Evolutionary conservation across 345 rosid genomes (phyloP).

Genomic region (Gossypium herbaceum): DNA sequence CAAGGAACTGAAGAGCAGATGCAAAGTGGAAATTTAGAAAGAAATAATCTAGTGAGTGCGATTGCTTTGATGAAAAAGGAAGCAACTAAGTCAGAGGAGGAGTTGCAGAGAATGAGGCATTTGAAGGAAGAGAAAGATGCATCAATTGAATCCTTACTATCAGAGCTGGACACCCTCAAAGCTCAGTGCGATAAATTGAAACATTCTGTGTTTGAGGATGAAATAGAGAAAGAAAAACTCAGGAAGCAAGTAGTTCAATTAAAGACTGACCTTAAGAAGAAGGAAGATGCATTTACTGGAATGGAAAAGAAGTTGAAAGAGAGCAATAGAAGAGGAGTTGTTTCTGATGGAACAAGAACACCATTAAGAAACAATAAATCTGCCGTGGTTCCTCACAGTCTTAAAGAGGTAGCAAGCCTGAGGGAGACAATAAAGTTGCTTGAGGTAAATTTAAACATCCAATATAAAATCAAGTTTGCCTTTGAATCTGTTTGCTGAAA

Average conservation of each 20-base stretch:
- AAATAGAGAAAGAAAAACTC: constrained; percentile 61
- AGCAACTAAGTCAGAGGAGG: constrained; percentile 36
- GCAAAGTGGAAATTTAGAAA: constrained; percentile 39
- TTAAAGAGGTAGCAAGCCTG: constrained; percentile 53
- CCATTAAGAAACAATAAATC: constrained; percentile 41
- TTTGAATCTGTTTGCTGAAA: neutral
- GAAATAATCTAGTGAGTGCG: constrained; percentile 33
- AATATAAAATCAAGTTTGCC: neutral
- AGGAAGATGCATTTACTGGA: constrained; percentile 42
- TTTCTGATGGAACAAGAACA: constrained; percentile 36
- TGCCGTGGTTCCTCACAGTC: constrained; percentile 32
- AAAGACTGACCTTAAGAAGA: constrained; percentile 65
- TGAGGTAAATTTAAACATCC: constrained; percentile 43
- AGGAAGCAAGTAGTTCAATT: constrained; percentile 49
- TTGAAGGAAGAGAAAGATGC: constrained; percentile 48
- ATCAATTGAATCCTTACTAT: constrained; percentile 28
- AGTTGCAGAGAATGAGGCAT: constrained; percentile 36
- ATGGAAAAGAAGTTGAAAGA: constrained; percentile 58
- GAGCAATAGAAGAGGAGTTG: constrained; percentile 32
- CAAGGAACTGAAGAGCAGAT: constrained; percentile 40
- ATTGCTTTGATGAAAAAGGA: constrained; percentile 46
- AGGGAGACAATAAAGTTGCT: constrained; percentile 55
- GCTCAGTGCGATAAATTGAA: constrained; percentile 43
- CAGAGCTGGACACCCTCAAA: constrained; percentile 46
- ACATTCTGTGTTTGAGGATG: constrained; percentile 42